Conservation (phyloP, 2,329 filamentous ascomycete genomes). For the Ceratocystis harringtonii region DNA sequence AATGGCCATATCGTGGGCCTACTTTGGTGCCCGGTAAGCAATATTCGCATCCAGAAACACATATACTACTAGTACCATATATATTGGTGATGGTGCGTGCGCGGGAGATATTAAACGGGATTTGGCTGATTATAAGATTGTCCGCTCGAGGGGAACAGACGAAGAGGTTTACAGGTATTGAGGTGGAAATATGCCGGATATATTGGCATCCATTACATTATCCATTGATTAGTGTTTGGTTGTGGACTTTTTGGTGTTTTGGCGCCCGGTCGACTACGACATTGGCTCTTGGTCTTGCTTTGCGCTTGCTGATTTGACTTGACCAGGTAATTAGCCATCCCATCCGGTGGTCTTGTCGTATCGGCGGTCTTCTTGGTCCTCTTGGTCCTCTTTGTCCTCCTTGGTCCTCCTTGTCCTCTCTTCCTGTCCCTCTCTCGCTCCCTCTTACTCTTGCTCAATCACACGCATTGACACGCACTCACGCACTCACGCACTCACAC, state of each 20-base stretch:
- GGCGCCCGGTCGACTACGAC: no score
- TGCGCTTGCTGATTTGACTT: no score
- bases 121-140: neutral
- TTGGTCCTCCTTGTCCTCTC: neutral
- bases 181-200: neutral
- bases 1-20: neutral
- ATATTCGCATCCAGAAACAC: neutral
- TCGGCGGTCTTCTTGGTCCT: neutral
- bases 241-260: no score
- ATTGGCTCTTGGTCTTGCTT: no score
- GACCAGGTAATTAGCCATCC: no score
- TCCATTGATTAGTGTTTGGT: no score
- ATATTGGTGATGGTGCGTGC: neutral
- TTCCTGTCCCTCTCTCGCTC: neutral
- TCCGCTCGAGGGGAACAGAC: neutral
- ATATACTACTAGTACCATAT: neutral
- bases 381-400: neutral
- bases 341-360: no score
- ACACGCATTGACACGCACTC: no score
- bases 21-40: neutral
- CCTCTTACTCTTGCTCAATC: no score
- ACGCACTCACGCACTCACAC: no score
- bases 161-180: neutral
- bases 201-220: neutral
- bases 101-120: neutral